phyloP scores from a whole-genome alignment of 331 rosid species.

The Erythrophleum ivorense region DNA sequence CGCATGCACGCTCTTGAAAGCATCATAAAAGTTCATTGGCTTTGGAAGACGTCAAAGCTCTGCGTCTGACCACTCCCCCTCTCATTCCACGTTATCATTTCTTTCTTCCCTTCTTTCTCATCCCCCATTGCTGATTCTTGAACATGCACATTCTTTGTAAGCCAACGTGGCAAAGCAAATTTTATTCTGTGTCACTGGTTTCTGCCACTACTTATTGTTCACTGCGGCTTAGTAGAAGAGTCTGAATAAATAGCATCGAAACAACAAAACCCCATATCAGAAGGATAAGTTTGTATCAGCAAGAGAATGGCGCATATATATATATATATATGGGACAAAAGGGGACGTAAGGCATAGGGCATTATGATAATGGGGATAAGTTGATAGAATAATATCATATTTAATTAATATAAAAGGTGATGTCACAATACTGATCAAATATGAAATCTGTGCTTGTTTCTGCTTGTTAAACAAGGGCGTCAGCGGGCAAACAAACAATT shows the following conservation, averaged over 20 bases:
- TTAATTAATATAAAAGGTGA: constrained; percentile 24
- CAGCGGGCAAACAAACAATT: constrained; percentile 36
- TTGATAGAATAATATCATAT: not conserved
- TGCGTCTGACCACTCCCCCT: constrained; percentile 24
- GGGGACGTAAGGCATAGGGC: not conserved
- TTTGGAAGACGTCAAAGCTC: constrained; percentile 45
- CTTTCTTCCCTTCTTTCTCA: constrained; percentile 18
- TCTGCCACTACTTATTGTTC: constrained; percentile 35
- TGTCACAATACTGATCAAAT: constrained; percentile 26
- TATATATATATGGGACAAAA: not conserved
- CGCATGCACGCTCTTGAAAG: constrained; percentile 46
- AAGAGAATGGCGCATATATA: not conserved
- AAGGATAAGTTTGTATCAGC: constrained; percentile 9
- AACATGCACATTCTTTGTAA: constrained; percentile 24
- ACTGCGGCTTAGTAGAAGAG: constrained; percentile 37
- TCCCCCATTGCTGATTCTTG: constrained; percentile 14
- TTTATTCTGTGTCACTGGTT: constrained; percentile 30
- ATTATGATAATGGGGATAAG: not conserved
- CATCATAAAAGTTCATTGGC: constrained; percentile 49
- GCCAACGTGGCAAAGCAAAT: constrained; percentile 16
- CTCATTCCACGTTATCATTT: constrained; percentile 44
- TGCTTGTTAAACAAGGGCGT: constrained; percentile 55
- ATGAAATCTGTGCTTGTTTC: constrained; percentile 34
- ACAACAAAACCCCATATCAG: constrained; percentile 36
- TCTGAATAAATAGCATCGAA: constrained; percentile 34